Base-by-base conservation (phyloP, 192 early-diverging fungal genomes). In the Linnemannia hyalina region DNA sequence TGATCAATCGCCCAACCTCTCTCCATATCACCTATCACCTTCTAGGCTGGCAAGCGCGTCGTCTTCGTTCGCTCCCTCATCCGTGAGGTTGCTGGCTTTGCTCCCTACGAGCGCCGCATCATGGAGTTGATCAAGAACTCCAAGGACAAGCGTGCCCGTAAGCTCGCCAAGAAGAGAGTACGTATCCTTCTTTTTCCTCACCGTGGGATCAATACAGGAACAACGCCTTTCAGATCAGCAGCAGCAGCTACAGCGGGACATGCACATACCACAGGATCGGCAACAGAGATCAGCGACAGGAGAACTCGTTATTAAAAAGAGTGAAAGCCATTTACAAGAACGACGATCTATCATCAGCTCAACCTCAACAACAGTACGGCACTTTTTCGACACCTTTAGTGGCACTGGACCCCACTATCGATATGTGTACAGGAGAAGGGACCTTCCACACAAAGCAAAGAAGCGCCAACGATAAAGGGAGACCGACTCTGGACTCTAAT, bases 41-140 rank as follows among this genome's bases (percentile, higher is more conserved):
- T 38, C 36, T 80, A 86, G 84, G 75, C 84, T 78, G 84, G 84
- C 73, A 86, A 96, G 93, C 95, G 96, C 86, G 95, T 94, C 89
- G 90, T 89, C 89, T 98, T 99, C 89, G 98, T 99, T 70, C 95
- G 96, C 85, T 95, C 94, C 87, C 88, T 99, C 84, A 91, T 99
- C 91, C 97, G 99, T 86, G 99, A 99, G 91, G 98, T 99, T 47
- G 94, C 93, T 88, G 99, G 99, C 75, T 99, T 95, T 86, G 95
- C 99, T 55, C 99, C 99, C 73, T 99, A 99, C 89, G 99, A 99
- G 93, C 95, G 95, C 85, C 95, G 99, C 91, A 95, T 99, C 82
- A 99, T 99, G 98, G 99, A 99, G 94, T 94, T 99, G 95, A 92
- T 99, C 89, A 98, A 97, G 95, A 99, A 99, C 96, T 97, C 97